Percentiles rank a stretch among this genome's conserved stretches.
Evolutionary conservation across 1,139 yeast genomes (phyloP).

Genomic region (Eremothecium cymbalariae): DNA sequence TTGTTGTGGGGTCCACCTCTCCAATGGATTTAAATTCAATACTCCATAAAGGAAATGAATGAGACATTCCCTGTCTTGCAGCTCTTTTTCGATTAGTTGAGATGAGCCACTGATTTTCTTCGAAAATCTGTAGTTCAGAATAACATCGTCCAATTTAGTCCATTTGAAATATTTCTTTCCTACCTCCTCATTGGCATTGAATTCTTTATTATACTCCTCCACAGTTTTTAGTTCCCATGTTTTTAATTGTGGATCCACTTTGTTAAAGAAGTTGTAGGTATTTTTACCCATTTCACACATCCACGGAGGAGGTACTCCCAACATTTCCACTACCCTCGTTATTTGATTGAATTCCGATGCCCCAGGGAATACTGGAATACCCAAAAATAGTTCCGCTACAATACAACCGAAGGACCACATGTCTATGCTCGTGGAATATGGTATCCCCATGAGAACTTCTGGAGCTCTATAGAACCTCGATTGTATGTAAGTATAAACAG

Average conservation of each 20-base stretch:
- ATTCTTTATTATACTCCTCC: conserved; percentile 54
- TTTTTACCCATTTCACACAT: conserved; percentile 95
- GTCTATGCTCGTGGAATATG: conserved; percentile 86
- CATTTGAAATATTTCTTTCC: conserved; percentile 81
- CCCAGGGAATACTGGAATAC: conserved; percentile 93
- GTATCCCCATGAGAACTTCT: conserved; percentile 85
- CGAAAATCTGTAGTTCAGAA: conserved; percentile 68
- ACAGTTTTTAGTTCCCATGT: conserved; percentile 45
- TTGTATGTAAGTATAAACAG: conserved; percentile 89
- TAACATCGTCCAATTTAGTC: conserved; percentile 61
- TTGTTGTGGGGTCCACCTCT: conserved; percentile 94
- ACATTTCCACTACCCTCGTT: conserved; percentile 69
- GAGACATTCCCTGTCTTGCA: conserved; percentile 61
- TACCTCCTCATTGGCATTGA: conserved; percentile 57
- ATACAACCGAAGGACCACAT: conserved; percentile 99
- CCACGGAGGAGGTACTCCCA: conserved; percentile 88
- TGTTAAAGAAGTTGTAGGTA: conserved; percentile 60
- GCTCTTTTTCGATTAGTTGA: conserved; percentile 57
- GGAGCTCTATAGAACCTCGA: conserved; percentile 95
- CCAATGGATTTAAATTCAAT: conserved; percentile 79
- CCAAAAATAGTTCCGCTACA: conserved; percentile 85
- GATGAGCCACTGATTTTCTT: conserved; percentile 60
- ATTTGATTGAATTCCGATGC: conserved; percentile 89
- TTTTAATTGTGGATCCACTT: conserved; percentile 33
- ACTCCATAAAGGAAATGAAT: conserved; percentile 74